Evolutionary conservation across 106 monocot species (phyloP).

Genomic region (Narthecium ossifragum): DNA sequence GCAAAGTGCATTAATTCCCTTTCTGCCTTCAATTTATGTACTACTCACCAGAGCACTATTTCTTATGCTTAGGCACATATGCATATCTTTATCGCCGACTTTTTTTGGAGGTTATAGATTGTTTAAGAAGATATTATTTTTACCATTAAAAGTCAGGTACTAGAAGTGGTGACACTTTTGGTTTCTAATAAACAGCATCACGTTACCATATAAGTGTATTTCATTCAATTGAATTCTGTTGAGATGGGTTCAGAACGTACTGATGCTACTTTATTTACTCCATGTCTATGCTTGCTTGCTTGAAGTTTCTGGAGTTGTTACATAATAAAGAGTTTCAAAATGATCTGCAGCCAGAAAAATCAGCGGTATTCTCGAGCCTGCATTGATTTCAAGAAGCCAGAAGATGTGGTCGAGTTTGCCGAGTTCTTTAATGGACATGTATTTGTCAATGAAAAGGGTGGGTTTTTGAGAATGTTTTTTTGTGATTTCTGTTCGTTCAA

Average conservation of each 20-base stretch:
- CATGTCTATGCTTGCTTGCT: not conserved
- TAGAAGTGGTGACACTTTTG: too few species aligned
- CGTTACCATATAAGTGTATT: not conserved
- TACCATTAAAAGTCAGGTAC: too few species aligned
- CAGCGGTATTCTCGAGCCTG: slow-evolving; percentile 59
- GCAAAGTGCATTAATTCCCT: too few species aligned
- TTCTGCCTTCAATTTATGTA: too few species aligned
- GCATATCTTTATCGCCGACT: too few species aligned
- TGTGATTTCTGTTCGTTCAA: not conserved
- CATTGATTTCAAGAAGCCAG: slow-evolving; percentile 60
- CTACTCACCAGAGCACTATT: too few species aligned
- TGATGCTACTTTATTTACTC: not conserved
- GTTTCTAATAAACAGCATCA: not conserved
- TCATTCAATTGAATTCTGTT: not conserved
- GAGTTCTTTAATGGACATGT: slow-evolving; percentile 84
- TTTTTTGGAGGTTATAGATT: too few species aligned
- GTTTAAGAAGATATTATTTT: too few species aligned
- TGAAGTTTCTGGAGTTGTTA: not conserved
- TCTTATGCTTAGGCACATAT: too few species aligned
- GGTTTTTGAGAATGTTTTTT: not conserved
- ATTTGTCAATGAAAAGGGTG: slow-evolving; percentile 97
- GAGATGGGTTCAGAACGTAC: not conserved
- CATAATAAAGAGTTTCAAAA: not conserved
- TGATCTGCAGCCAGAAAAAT: slow-evolving; percentile 58
- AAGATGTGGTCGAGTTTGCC: slow-evolving; percentile 83